These are phyloP conservation scores for Aspergillus sp. DNA, from an alignment of 2,329 filamentous ascomycete species.

Conservation along the genomic window DNA sequence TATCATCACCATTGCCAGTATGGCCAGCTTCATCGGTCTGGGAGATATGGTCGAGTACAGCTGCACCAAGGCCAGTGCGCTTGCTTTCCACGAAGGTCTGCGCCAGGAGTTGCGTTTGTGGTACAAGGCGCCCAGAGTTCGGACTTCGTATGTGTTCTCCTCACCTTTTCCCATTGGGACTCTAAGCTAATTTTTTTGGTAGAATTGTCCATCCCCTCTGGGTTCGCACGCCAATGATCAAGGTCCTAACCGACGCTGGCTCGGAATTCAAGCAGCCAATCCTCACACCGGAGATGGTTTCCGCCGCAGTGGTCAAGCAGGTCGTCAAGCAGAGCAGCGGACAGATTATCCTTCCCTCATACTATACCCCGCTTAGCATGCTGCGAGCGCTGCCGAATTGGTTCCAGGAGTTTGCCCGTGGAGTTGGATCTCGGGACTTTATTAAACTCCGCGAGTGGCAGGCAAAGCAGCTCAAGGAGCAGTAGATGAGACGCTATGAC, in stretches of 20 bases:
- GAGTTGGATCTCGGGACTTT: constrained; percentile 31
- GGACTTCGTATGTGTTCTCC: constrained; percentile 37
- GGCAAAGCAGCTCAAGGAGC: constrained; percentile 14
- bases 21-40: constrained; percentile 54
- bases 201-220: constrained; percentile 47
- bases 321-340: constrained; percentile 55
- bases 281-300: constrained; percentile 46
- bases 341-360: constrained; percentile 53
- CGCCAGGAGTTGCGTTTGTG: constrained; percentile 42
- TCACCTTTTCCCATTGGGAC: neutral
- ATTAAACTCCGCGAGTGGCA: constrained; percentile 29
- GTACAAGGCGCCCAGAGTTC: constrained; percentile 44
- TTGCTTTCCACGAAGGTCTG: constrained; percentile 59
- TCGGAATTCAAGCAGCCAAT: constrained; percentile 38
- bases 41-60: constrained; percentile 59
- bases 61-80: constrained; percentile 56
- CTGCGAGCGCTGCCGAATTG: constrained; percentile 48
- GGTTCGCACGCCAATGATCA: constrained; percentile 55
- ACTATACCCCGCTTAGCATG: constrained; percentile 30
- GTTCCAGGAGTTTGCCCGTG: constrained; percentile 50
- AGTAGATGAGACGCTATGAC: neutral
- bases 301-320: constrained; percentile 55
- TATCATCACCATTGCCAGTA: constrained; percentile 60
- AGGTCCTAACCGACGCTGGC: constrained; percentile 40
- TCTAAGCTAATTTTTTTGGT: neutral